Percentiles rank a stretch among this genome's conserved stretches.
These are phyloP conservation scores for Daldinia sp. DNA, from an alignment of 2,329 filamentous ascomycete genomes.

Conservation along the genomic window DNA sequence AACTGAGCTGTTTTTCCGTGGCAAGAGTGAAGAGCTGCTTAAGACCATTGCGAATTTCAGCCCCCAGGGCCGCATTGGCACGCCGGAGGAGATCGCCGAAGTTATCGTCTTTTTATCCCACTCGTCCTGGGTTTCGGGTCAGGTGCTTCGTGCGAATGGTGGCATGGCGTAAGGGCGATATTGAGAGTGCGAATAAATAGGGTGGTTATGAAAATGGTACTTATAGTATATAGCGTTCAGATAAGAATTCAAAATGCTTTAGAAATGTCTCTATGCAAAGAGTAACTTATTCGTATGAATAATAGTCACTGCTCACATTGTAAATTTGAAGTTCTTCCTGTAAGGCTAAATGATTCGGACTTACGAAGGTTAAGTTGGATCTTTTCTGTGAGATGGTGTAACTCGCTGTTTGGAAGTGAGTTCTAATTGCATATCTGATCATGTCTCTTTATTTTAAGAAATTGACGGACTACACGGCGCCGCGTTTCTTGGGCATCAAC, in stretches of 20 bases:
- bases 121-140: constrained; percentile 60
- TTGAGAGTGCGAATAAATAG: neutral
- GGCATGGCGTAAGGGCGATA: constrained; percentile 26
- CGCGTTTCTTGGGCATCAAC: no score
- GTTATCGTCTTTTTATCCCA: constrained; percentile 59
- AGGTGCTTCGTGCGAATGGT: constrained; percentile 61
- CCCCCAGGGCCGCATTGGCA: constrained; percentile 61
- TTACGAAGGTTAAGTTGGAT: no score
- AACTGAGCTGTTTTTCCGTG: constrained; percentile 67
- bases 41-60: constrained; percentile 56
- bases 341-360: no score
- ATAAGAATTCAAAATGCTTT: neutral
- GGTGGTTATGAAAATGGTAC: neutral
- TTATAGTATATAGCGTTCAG: neutral
- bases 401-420: no score
- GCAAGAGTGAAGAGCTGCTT: constrained; percentile 61
- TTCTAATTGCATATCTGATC: no score
- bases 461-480: no score
- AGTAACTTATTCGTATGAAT: neutral
- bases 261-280: neutral
- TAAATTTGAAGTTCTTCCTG: no score
- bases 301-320: neutral
- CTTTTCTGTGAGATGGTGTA: no score
- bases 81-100: constrained; percentile 63
- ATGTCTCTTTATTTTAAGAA: no score